Conservation (phyloP, 306 rosid genomes). For the Citrullus mucosospermus region DNA sequence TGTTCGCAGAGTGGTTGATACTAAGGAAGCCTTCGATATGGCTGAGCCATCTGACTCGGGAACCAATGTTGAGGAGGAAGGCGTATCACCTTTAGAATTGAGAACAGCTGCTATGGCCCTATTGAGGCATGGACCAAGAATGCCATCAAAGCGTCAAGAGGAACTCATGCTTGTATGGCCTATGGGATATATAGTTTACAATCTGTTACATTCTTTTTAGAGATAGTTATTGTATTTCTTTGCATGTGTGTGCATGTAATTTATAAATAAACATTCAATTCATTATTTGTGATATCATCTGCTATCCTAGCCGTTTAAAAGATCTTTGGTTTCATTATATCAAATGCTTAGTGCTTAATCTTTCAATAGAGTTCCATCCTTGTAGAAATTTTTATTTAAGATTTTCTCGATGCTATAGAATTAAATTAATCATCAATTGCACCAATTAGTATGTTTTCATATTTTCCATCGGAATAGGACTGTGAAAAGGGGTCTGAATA, state of each 20-base stretch:
- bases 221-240: not conserved
- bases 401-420: not conserved
- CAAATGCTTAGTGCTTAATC: not conserved
- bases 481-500: not conserved
- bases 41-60: conserved; percentile 19
- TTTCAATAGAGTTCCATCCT: not conserved
- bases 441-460: not conserved
- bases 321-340: not conserved
- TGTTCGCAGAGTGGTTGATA: conserved; percentile 57
- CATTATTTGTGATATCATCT: not conserved
- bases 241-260: not conserved
- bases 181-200: not conserved
- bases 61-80: conserved; percentile 35
- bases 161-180: conserved; percentile 62
- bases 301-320: not conserved
- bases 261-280: not conserved
- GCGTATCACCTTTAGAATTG: conserved; percentile 88
- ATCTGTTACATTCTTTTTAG: not conserved
- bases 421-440: not conserved
- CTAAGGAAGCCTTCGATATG: conserved; percentile 20
- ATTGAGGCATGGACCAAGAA: conserved; percentile 74
- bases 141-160: conserved; percentile 66
- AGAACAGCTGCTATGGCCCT: conserved; percentile 94
- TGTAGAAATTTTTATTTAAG: not conserved
- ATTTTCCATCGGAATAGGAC: not conserved